Base-by-base conservation (phyloP, 257 asterid species). In the Oldenlandia corymbosa region DNA sequence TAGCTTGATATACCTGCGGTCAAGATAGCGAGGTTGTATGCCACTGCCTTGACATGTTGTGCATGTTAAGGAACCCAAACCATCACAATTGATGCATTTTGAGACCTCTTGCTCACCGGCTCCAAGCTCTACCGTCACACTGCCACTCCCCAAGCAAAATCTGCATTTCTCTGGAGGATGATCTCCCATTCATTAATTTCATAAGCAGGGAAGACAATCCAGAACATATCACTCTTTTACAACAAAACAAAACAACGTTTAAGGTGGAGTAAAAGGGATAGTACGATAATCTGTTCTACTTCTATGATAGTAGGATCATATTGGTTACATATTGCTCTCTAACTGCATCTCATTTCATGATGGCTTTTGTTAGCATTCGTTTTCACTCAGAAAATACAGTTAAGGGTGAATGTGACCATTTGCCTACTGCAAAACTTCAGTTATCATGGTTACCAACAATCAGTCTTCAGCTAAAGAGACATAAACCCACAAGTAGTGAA, bases 1-100 rank as follows among this genome's bases (percentile, higher is more conserved):
- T 10, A 7, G 11, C 10, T 26, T 26, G 21, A 12, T 45, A 58
- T 70, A 89, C 99, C 99, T 89, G 79, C 99, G 97, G 68, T 92
- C 99, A 49, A 92, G 99, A 69, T 92, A 92, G 10, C 99, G 86
- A 39, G 99, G 99, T 72, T 92, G 99, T 67, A 92, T 89, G 73
- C 99, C 99, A 53, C 84, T 89, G 65, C 99, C 99, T 80, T 92
- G 99, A 80, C 99, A 92, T 12, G 97, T 92, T 57, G 99, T 87
- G 94, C 99, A 92, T 3, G 99, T 87, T 76, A 89, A 78, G 21
- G 95, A 78, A 68, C 98, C 97, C 67, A 48, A 81, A 30, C 94
- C 94, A 0, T 92, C 91, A 70, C 99, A 92, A 26, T 92, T 92
- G 65, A 89, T 89, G 86, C 99, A 92, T 30, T 60, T 59, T 2